Conservation (phyloP, 1,139 yeast species). For the Zygoascus sp. region DNA sequence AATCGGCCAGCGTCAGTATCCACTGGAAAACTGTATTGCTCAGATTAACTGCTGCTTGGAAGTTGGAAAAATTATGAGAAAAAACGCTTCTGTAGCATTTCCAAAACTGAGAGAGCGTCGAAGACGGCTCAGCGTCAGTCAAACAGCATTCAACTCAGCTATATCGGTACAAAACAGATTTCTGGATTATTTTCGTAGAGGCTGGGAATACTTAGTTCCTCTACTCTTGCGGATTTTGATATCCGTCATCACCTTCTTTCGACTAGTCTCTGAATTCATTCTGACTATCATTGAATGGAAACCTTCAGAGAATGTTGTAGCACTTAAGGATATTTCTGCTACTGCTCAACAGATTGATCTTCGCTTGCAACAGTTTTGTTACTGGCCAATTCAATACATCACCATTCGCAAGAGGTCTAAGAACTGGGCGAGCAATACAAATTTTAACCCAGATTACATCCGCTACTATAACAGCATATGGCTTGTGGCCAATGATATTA, state of each 20-base stretch:
- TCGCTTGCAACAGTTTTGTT: constrained; percentile 70
- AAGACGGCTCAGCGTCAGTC: constrained; percentile 25
- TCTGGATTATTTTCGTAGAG: constrained; percentile 14
- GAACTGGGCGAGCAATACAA: constrained; percentile 36
- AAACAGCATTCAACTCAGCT: constrained; percentile 28
- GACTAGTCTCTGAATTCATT: constrained; percentile 35
- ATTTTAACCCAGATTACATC: constrained; percentile 62
- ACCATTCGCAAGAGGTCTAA: constrained; percentile 42
- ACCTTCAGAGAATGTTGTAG: constrained; percentile 18
- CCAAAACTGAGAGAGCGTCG: constrained; percentile 26
- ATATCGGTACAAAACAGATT: constrained; percentile 24
- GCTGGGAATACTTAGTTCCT: constrained; percentile 19
- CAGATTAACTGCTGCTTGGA: constrained; percentile 36
- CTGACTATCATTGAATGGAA: constrained; percentile 39
- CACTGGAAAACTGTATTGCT: constrained; percentile 27
- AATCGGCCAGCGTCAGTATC: constrained; percentile 6
- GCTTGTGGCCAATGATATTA: constrained; percentile 77
- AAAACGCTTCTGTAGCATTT: constrained; percentile 29
- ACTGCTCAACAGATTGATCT: constrained; percentile 75
- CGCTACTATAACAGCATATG: constrained; percentile 83
- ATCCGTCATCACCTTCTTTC: constrained; percentile 21
- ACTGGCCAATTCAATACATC: constrained; percentile 76
- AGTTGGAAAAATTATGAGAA: constrained; percentile 29
- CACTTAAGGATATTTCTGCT: constrained; percentile 50
- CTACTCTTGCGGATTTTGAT: constrained; percentile 16